Evolutionary conservation across 192 early-diverging fungal genomes (phyloP).

Genomic region (Mortierella claussenii): DNA sequence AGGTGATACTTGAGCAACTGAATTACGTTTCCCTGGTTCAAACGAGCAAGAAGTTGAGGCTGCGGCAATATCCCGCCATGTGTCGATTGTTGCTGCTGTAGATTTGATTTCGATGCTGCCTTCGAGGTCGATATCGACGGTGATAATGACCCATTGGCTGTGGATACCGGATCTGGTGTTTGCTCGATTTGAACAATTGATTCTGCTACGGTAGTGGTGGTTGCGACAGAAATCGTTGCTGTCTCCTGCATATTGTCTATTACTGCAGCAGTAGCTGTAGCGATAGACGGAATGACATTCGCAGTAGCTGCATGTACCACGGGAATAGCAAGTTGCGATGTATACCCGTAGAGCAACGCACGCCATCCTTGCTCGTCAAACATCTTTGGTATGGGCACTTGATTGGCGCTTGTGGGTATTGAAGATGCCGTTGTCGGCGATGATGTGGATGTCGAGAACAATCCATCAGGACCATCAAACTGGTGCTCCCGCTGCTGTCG

Average conservation of each 20-base stretch:
- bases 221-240: too few species aligned
- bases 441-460: neutral
- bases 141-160: too few species aligned
- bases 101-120: neutral
- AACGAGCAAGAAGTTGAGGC: constrained; percentile 24
- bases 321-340: too few species aligned
- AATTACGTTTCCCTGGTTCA: constrained; percentile 42
- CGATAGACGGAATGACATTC: neutral
- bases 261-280: neutral
- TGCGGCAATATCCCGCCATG: constrained; percentile 18
- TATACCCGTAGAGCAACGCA: constrained; percentile 21
- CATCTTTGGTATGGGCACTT: constrained; percentile 13
- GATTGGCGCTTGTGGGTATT: neutral
- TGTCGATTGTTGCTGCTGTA: neutral
- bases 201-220: too few species aligned
- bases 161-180: too few species aligned
- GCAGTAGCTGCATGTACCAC: too few species aligned
- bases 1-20: constrained; percentile 34
- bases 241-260: neutral
- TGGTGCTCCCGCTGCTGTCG: too few species aligned
- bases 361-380: constrained; percentile 38
- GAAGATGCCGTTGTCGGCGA: neutral
- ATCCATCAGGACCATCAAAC: too few species aligned
- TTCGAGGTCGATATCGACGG: too few species aligned
- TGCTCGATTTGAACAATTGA: too few species aligned